A percentile compares a stretch with the other conserved stretches of the same genome.
phyloP scores from a whole-genome alignment of 1,139 yeast species.

The Yamadazyma jaroonii region DNA sequence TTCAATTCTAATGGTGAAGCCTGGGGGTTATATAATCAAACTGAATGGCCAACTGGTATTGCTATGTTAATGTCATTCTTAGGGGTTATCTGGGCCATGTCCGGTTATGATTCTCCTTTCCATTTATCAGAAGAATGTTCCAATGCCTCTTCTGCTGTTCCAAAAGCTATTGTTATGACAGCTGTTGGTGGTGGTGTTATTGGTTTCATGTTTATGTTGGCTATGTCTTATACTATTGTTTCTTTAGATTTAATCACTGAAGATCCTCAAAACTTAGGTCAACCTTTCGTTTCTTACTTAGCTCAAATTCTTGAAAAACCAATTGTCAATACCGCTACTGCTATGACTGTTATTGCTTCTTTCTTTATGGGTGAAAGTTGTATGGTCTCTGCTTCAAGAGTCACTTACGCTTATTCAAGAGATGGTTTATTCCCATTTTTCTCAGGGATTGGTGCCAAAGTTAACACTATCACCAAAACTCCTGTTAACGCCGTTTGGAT shows the following conservation, averaged over 20 bases:
- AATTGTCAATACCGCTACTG: conserved; percentile 52
- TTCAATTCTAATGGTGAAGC: conserved; percentile 52
- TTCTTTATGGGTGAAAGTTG: conserved; percentile 71
- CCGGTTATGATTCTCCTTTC: conserved; percentile 74
- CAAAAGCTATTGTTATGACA: conserved; percentile 65
- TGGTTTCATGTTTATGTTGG: conserved; percentile 63
- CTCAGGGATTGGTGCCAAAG: conserved; percentile 46
- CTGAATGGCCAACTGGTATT: conserved; percentile 68
- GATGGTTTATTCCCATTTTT: conserved; percentile 69
- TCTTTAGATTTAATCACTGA: conserved; percentile 50
- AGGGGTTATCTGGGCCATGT: conserved; percentile 75
- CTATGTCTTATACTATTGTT: conserved; percentile 63
- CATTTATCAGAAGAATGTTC: conserved; percentile 72
- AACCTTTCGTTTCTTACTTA: conserved; percentile 61
- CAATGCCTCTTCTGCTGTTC: conserved; percentile 63
- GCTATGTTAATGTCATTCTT: conserved; percentile 59
- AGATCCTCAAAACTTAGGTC: conserved; percentile 55
- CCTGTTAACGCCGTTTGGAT: conserved; percentile 73
- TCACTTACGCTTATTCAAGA: conserved; percentile 66
- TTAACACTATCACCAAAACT: conserved; percentile 54
- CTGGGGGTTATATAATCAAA: conserved; percentile 59
- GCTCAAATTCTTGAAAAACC: conserved; percentile 47
- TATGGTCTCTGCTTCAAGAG: conserved; percentile 69
- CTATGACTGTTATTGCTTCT: conserved; percentile 58
- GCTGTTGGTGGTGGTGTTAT: conserved; percentile 59